These are phyloP conservation scores for Pezicula rhizophila DNA, from an alignment of 2,329 filamentous ascomycete species.

Conservation along the genomic window DNA sequence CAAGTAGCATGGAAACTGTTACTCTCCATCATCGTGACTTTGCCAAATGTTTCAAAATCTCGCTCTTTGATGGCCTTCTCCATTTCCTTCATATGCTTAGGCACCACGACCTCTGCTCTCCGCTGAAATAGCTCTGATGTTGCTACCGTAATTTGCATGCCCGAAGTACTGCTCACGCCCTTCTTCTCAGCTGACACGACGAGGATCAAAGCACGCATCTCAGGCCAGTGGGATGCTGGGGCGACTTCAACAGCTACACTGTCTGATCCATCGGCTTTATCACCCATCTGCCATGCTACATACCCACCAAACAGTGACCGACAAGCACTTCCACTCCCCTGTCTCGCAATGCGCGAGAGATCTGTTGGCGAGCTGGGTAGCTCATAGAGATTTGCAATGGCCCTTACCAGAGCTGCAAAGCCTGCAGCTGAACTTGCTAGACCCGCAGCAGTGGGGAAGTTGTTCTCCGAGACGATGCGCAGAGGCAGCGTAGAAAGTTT, in stretches of 20 bases:
- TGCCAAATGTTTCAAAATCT: conserved; percentile 82
- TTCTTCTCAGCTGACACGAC: conserved; percentile 94
- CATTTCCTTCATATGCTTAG: conserved; percentile 77
- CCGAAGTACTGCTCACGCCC: conserved; percentile 83
- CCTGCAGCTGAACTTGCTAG: conserved; percentile 68
- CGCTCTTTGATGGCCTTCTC: conserved; percentile 69
- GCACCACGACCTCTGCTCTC: conserved; percentile 71
- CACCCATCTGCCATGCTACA: conserved; percentile 86
- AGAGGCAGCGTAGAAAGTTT: conserved; percentile 73
- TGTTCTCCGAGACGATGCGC: conserved; percentile 91
- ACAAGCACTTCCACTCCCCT: conserved; percentile 93
- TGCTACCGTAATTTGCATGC: conserved; percentile 94
- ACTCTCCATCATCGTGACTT: conserved; percentile 91
- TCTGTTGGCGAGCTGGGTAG: conserved; percentile 76
- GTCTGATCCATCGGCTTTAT: conserved; percentile 71
- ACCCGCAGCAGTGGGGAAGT: conserved; percentile 96
- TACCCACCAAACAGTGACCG: conserved; percentile 91
- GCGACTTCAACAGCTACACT: conserved; percentile 85
- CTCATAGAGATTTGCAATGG: conserved; percentile 86
- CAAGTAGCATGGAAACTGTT: conserved; percentile 97
- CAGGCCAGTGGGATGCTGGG: conserved; percentile 84
- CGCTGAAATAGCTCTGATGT: conserved; percentile 83
- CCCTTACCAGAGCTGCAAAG: conserved; percentile 68
- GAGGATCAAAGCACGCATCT: conserved; percentile 87
- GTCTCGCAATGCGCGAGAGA: conserved; percentile 81